A percentile compares a stretch with the other conserved stretches of the same genome.
phyloP scores from a whole-genome alignment of 2,329 filamentous ascomycete genomes.

The Penicillium sp. region DNA sequence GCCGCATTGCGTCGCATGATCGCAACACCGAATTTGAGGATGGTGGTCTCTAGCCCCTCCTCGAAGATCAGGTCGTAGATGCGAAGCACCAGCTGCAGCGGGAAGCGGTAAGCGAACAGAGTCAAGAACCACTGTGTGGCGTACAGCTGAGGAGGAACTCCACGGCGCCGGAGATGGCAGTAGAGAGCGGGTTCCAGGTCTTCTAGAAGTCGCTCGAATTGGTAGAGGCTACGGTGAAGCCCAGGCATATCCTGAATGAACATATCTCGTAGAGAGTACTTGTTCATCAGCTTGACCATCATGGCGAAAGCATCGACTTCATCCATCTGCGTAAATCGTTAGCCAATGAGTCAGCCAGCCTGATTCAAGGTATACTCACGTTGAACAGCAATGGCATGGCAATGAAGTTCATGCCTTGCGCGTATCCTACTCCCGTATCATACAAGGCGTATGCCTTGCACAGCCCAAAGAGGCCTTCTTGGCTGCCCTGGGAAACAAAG shows the following conservation, averaged over 20 bases:
- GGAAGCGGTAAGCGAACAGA: conserved; percentile 95
- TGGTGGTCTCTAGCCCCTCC: conserved; percentile 77
- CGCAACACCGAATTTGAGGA: conserved; percentile 87
- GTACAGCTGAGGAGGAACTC: conserved; percentile 84
- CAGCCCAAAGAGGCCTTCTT: conserved; percentile 86
- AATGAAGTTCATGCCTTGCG: conserved; percentile 97
- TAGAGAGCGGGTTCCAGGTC: conserved; percentile 89
- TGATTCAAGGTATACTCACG: conserved; percentile 41
- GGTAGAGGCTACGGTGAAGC: conserved; percentile 82
- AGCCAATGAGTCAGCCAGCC: neutral
- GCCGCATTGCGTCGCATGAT: conserved; percentile 90
- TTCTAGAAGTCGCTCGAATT: conserved; percentile 88
- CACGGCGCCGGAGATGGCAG: conserved; percentile 79
- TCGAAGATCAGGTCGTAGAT: conserved; percentile 94
- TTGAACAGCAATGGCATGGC: conserved; percentile 96
- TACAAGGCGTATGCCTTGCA: conserved; percentile 97
- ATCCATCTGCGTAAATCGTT: conserved; percentile 57
- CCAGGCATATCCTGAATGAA: conserved; percentile 96
- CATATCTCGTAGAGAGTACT: conserved; percentile 83
- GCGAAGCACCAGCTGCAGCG: conserved; percentile 84
- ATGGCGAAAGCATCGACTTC: conserved; percentile 95
- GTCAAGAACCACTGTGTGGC: conserved; percentile 99
- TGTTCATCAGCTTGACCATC: conserved; percentile 88
- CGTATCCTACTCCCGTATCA: conserved; percentile 89
- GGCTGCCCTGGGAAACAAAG: conserved; percentile 77